A percentile compares a stretch with the other conserved stretches of the same genome.
Conservation (phyloP, 1,139 yeast species). For the Kluyveromyces marxianus region DNA sequence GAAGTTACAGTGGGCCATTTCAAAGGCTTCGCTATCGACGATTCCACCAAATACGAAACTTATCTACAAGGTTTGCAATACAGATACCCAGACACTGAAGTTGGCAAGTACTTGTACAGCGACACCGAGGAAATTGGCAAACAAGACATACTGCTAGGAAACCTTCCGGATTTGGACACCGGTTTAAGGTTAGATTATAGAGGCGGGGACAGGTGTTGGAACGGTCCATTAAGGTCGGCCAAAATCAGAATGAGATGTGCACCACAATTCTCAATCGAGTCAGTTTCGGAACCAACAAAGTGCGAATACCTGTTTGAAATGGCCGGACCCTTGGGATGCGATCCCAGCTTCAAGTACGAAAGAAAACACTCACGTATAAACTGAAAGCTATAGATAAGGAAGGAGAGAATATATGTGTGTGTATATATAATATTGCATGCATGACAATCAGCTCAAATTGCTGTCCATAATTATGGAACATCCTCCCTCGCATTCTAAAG, state of each 20-base stretch:
- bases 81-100: constrained; percentile 19
- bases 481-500: too few species aligned
- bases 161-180: constrained; percentile 25
- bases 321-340: constrained; percentile 66
- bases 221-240: constrained; percentile 81
- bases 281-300: constrained; percentile 82
- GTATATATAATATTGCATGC: too few species aligned
- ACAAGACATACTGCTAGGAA: constrained; percentile 21
- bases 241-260: constrained; percentile 65
- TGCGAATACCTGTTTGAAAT: constrained; percentile 68
- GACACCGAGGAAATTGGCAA: constrained; percentile 20
- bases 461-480: too few species aligned
- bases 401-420: too few species aligned
- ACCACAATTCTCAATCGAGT: constrained; percentile 40
- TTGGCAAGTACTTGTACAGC: constrained; percentile 22
- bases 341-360: constrained; percentile 12
- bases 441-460: too few species aligned
- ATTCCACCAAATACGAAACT: constrained; percentile 10
- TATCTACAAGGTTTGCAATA: constrained; percentile 18
- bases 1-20: constrained; percentile 21
- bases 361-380: constrained; percentile 1
- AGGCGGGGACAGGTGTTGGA: constrained; percentile 88
- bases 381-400: background rate
- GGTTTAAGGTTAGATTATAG: constrained; percentile 40
- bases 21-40: constrained; percentile 13